Evolutionary conservation across 257 asterid species (phyloP), one percentile per base, ranked within the genome.

Genomic region (Vinca minor): DNA sequence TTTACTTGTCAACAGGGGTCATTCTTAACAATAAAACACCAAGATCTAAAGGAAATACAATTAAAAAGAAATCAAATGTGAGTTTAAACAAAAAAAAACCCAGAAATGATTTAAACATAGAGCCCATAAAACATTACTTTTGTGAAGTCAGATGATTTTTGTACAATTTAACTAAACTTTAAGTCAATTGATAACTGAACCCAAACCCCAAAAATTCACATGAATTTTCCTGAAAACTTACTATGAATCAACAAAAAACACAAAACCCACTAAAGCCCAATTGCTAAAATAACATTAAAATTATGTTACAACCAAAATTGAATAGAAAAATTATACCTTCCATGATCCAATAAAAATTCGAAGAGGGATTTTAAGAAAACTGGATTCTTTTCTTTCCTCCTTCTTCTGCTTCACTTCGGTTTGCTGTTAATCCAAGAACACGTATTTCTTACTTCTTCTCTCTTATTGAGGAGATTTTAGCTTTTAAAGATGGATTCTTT

Each of bases 271-370:
- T 4, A 31, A 31, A 31, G 42, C 62, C 62, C 62, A 56, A 56
- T 29, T 18, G 62, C 25, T 31, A 31, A 14, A 56, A 4, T n/a
- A 18, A 17, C 62, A 56, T 56, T 17, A 17, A 56, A 56, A 56
- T 56, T 17, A 26, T 14, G 25, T 5, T 55, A 28, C 7, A 29
- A 55, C 15, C 38, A 41, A 55, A 31, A 56, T 23, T 10, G 15
- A 31, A 56, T 8, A 55, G 36, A 56, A 13, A 17, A 56, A 56
- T 31, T 56, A 17, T 56, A 56, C 62, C 62, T 2, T 56, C 62
- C 62, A 56, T 56, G 62, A 56, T 56, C 62, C 26, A 56, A 56
- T 26, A 18, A 41, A 56, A 56, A 56, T 31, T 56, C 7, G 20
- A 17, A 56, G 42, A 32, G 26, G 21, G 62, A 31, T 56, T 56